A percentile compares a stretch with the other conserved stretches of the same genome.
Conservation (phyloP, 768 basidiomycete species). For the Zangia roseola region DNA sequence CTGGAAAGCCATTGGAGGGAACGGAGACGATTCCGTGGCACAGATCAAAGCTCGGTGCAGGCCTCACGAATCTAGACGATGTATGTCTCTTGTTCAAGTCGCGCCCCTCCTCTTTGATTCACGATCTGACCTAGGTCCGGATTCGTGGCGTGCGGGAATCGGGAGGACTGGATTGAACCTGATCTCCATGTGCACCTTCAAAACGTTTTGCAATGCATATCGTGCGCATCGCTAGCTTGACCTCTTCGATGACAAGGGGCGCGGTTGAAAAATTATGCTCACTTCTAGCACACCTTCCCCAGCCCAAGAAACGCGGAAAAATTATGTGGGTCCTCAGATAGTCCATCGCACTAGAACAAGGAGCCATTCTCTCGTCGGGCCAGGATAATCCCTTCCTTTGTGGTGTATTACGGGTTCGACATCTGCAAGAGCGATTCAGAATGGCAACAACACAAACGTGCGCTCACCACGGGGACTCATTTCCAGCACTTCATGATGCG, state of each 20-base stretch:
- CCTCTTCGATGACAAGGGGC: conserved; percentile 4
- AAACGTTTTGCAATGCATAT: conserved; percentile 9
- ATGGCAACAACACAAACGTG: no score
- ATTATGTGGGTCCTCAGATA: conserved; percentile 14
- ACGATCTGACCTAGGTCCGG: conserved; percentile 20
- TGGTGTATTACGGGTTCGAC: no score
- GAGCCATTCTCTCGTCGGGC: no score
- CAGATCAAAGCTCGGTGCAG: not conserved
- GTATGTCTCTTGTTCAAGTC: conserved; percentile 1
- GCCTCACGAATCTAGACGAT: no score
- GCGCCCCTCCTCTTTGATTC: not conserved
- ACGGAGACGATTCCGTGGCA: not conserved
- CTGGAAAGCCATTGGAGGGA: conserved; percentile 11
- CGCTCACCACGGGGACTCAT: no score
- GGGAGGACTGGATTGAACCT: conserved; percentile 6
- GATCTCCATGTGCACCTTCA: conserved; percentile 10
- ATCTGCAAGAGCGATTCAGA: no score
- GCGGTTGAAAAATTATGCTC: not conserved
- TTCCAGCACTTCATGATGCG: no score
- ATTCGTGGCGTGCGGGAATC: conserved; percentile 17
- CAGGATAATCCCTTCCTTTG: no score
- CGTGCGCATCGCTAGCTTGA: not conserved
- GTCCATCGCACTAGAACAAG: not conserved
- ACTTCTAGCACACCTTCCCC: conserved; percentile 1
- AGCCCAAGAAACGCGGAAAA: not conserved